Evolutionary conservation across 345 rosid species (phyloP).

Genomic region (Eucalyptus marginata): DNA sequence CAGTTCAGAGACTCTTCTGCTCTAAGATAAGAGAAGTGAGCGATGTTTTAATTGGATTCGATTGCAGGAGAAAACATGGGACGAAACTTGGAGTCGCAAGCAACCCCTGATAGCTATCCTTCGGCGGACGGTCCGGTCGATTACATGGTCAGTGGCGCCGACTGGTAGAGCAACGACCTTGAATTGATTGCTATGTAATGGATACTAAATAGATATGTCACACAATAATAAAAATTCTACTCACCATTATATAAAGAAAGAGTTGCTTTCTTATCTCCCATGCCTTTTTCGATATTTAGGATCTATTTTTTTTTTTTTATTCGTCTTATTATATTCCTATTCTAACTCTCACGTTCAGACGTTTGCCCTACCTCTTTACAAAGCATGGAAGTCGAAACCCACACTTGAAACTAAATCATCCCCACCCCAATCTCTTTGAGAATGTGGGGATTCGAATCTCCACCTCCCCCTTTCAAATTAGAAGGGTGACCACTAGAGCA

Average conservation of each 20-base stretch:
- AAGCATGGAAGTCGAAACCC: fast-evolving
- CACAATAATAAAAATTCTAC: not conserved
- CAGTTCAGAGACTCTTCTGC: not conserved
- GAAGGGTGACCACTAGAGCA: too few relatives aligned
- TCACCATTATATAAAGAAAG: not conserved
- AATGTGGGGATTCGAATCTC: too few relatives aligned
- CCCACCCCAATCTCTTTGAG: fast-evolving
- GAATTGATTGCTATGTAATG: not conserved
- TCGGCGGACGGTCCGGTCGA: not conserved
- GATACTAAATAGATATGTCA: not conserved
- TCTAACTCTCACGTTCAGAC: too few relatives aligned
- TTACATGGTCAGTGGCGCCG: not conserved
- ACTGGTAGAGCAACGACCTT: not conserved
- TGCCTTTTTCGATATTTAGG: not conserved
- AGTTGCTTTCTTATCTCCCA: not conserved
- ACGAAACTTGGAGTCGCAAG: not conserved
- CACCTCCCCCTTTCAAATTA: too few relatives aligned
- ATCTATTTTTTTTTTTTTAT: too few relatives aligned
- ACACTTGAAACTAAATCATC: too few relatives aligned
- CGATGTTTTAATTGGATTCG: not conserved
- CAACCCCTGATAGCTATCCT: not conserved
- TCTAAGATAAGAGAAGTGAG: not conserved
- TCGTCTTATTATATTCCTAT: fast-evolving
- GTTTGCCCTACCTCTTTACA: too few relatives aligned
- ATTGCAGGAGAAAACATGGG: not conserved